These are phyloP conservation scores for Aspergillus calidoustus DNA, from an alignment of 2,329 filamentous ascomycete species.

Conservation along the genomic window DNA sequence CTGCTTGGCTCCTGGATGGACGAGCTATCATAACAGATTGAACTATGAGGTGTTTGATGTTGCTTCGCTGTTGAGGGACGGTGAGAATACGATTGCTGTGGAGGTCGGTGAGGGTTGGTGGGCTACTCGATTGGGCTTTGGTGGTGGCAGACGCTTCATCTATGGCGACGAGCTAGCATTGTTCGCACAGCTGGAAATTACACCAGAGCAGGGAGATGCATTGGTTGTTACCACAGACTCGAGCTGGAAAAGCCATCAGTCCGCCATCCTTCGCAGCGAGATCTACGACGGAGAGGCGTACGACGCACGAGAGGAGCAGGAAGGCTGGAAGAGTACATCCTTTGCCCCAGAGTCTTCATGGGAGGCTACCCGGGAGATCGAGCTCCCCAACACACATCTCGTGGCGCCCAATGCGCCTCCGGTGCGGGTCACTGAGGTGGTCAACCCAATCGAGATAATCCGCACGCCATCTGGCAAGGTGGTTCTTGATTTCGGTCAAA, in stretches of 20 bases:
- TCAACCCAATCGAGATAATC: slow-evolving; percentile 34
- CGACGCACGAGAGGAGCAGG: slow-evolving; percentile 45
- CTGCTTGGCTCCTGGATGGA: slow-evolving; percentile 54
- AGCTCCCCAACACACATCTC: slow-evolving; percentile 40
- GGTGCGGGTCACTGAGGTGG: slow-evolving; percentile 43
- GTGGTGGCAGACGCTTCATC: slow-evolving; percentile 25
- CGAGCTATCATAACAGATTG: slow-evolving; percentile 56
- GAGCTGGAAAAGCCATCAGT: slow-evolving; percentile 28
- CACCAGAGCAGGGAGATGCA: slow-evolving; percentile 19
- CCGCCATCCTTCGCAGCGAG: slow-evolving; percentile 38
- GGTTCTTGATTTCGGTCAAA: slow-evolving; percentile 63
- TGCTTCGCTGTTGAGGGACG: slow-evolving; percentile 42
- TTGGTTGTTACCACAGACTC: slow-evolving; percentile 26
- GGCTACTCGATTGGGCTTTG: slow-evolving; percentile 38
- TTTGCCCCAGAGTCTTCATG: slow-evolving; percentile 10
- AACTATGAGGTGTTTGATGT: slow-evolving; percentile 61
- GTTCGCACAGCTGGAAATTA: slow-evolving; percentile 36
- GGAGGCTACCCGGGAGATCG: slow-evolving; percentile 38
- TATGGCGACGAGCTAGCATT: slow-evolving; percentile 34
- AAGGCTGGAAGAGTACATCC: slow-evolving; percentile 29
- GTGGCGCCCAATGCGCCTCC: slow-evolving; percentile 51
- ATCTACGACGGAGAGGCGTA: slow-evolving; percentile 61
- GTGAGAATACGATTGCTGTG: slow-evolving; percentile 48
- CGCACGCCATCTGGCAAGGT: slow-evolving; percentile 50
- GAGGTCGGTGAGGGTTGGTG: slow-evolving; percentile 59